Percentiles rank a stretch among this genome's conserved stretches.
Conservation (phyloP, 139 green algal species). For the Chlamydomonas urium region DNA sequence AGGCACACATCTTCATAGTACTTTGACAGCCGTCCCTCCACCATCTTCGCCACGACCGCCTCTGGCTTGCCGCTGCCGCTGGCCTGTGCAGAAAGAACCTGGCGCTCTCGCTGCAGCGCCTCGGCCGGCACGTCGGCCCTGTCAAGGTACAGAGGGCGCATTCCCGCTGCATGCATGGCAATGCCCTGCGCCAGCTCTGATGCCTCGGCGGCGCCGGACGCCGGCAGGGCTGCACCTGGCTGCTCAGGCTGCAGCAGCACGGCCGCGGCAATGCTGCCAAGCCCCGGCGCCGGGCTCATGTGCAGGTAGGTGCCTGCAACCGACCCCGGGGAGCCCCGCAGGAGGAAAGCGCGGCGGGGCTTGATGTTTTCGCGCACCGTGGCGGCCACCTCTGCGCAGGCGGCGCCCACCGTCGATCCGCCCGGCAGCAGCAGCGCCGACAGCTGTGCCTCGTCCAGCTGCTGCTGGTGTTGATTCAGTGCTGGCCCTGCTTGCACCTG, state of each 20-base stretch:
- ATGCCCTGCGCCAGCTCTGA: slow-evolving; percentile 47
- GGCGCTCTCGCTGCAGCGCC: slow-evolving; percentile 48
- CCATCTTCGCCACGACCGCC: slow-evolving; percentile 66
- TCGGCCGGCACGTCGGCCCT: slow-evolving; percentile 36
- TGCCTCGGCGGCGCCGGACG: slow-evolving; percentile 14
- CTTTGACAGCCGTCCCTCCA: slow-evolving; percentile 77
- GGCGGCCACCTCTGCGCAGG: slow-evolving; percentile 54
- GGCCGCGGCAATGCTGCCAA: slow-evolving; percentile 42
- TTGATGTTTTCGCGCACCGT: slow-evolving; percentile 77
- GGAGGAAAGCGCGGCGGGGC: slow-evolving; percentile 52
- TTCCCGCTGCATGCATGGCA: slow-evolving; percentile 71
- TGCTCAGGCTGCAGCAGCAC: slow-evolving; percentile 19
- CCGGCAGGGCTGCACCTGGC: too few species aligned
- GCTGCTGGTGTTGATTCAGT: neutral
- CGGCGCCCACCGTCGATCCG: slow-evolving; percentile 41
- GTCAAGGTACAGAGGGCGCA: slow-evolving; percentile 55
- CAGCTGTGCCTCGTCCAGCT: slow-evolving; percentile 3
- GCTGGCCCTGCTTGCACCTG: slow-evolving; percentile 42
- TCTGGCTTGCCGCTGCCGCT: slow-evolving; percentile 60
- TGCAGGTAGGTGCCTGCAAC: slow-evolving; percentile 16
- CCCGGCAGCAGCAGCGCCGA: neutral
- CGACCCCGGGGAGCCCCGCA: neutral
- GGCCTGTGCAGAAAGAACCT: slow-evolving; percentile 30
- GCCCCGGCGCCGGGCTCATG: slow-evolving; percentile 14
- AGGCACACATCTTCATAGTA: slow-evolving; percentile 48